Conservation (phyloP, 176 grass and related monocot species). For the Bothriochloa decipiens region DNA sequence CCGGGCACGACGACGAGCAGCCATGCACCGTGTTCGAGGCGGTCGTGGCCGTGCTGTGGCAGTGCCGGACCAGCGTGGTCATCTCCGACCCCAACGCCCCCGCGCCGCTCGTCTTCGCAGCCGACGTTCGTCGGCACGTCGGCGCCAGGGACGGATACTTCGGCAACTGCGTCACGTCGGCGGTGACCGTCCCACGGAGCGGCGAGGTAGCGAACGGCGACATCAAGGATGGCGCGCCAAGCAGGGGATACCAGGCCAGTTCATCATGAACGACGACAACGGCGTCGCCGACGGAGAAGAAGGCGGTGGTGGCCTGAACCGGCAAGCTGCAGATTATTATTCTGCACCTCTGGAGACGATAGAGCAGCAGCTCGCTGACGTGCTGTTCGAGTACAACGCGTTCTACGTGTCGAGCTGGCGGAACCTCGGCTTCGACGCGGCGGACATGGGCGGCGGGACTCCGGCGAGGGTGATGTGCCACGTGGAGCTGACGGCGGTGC, state of each 20-base stretch:
- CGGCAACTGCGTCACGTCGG: conserved; percentile 1
- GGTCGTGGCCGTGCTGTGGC: neutral
- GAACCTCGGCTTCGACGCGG: neutral
- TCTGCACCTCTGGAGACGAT: neutral
- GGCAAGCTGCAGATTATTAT: neutral
- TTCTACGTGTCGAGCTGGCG: conserved; percentile 21
- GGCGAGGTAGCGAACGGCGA: neutral
- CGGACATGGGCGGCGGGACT: conserved; percentile 23
- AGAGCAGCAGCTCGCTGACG: neutral
- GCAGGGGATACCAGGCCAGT: too few relatives aligned
- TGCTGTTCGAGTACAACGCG: conserved; percentile 8
- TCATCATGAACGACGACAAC: neutral
- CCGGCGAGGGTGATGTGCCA: neutral
- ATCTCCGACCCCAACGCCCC: neutral
- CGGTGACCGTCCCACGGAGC: neutral
- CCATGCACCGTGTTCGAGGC: conserved; percentile 3
- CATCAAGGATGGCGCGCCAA: neutral
- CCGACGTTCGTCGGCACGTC: neutral
- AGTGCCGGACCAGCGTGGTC: neutral
- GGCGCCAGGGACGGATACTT: neutral
- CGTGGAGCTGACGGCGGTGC: neutral
- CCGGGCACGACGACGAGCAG: neutral
- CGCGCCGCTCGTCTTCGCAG: neutral
- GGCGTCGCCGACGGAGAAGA: too few relatives aligned
- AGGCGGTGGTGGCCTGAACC: too few relatives aligned